Conservation (phyloP, 495 filamentous ascomycete genomes). For the Parmelia sp. region DNA sequence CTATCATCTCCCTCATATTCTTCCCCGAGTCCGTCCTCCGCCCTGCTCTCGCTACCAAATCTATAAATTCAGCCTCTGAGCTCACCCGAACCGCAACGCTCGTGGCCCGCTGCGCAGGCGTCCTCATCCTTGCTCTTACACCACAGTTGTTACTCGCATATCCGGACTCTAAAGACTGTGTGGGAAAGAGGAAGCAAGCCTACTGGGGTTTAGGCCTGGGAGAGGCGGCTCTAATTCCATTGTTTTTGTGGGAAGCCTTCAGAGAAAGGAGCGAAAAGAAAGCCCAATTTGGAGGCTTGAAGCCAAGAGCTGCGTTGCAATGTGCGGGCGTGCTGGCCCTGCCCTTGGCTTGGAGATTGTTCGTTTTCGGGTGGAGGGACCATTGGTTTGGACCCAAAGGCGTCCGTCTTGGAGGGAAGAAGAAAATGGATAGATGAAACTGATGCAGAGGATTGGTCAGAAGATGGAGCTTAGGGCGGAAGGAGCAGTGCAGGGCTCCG, state of each 20-base stretch:
- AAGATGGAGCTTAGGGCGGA: neutral
- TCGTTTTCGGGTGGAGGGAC: constrained; percentile 7
- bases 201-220: constrained; percentile 15
- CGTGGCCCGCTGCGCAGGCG: constrained; percentile 10
- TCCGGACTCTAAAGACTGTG: constrained; percentile 9
- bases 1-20: constrained; percentile 33
- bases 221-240: constrained; percentile 14
- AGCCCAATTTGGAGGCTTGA: constrained; percentile 9
- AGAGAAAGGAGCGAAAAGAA: constrained; percentile 8
- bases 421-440: neutral
- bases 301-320: constrained; percentile 5
- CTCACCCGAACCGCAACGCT: constrained; percentile 7
- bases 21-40: constrained; percentile 12
- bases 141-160: constrained; percentile 15
- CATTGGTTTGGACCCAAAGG: constrained; percentile 12
- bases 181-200: constrained; percentile 10
- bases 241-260: constrained; percentile 19
- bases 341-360: constrained; percentile 12
- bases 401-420: neutral
- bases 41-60: constrained; percentile 2
- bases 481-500: neutral
- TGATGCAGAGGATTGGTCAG: neutral
- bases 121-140: constrained; percentile 15
- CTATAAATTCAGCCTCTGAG: neutral
- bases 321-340: constrained; percentile 5